Conservation (phyloP, 805 yeast genomes). For the Zygoascus biomembranicola region DNA sequence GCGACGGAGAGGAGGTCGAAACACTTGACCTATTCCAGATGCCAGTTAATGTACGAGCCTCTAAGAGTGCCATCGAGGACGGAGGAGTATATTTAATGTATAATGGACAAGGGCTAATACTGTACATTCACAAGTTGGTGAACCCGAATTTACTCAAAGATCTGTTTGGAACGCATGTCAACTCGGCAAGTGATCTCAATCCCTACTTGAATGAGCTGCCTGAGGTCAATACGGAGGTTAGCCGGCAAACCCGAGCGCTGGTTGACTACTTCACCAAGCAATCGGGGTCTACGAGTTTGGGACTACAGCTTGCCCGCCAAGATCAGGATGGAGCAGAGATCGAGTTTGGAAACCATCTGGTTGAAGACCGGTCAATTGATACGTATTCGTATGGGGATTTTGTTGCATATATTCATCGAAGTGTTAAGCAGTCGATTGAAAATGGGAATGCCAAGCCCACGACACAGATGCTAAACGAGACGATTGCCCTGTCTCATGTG, state of each 20-base stretch:
- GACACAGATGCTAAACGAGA: conserved; percentile 8
- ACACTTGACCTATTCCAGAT: conserved; percentile 28
- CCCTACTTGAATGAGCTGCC: conserved; percentile 57
- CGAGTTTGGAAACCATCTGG: conserved; percentile 50
- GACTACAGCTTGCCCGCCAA: conserved; percentile 55
- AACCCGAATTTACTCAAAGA: conserved; percentile 62
- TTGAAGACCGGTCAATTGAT: conserved; percentile 62
- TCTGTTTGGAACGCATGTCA: conserved; percentile 54
- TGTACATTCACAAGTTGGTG: conserved; percentile 66
- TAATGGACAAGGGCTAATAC: conserved; percentile 49
- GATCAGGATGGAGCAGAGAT: conserved; percentile 53
- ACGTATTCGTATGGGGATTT: conserved; percentile 58
- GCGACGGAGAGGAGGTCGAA: conserved; percentile 16
- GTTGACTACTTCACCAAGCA: conserved; percentile 45
- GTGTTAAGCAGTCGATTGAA: conserved; percentile 25
- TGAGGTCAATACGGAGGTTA: conserved; percentile 56
- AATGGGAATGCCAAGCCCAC: conserved; percentile 10
- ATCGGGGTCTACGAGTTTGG: conserved; percentile 33
- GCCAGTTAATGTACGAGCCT: conserved; percentile 44
- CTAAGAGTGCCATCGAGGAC: conserved; percentile 36
- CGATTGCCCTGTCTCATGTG: conserved; percentile 8
- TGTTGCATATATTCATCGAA: conserved; percentile 56
- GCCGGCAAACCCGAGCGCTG: conserved; percentile 57
- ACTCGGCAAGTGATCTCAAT: conserved; percentile 35
- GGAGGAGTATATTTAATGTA: conserved; percentile 77